Evolutionary conservation across 1,284 basidiomycete genomes (phyloP), one percentile per base, ranked within the genome.

Genomic region (Ceratobasidium sp.): DNA sequence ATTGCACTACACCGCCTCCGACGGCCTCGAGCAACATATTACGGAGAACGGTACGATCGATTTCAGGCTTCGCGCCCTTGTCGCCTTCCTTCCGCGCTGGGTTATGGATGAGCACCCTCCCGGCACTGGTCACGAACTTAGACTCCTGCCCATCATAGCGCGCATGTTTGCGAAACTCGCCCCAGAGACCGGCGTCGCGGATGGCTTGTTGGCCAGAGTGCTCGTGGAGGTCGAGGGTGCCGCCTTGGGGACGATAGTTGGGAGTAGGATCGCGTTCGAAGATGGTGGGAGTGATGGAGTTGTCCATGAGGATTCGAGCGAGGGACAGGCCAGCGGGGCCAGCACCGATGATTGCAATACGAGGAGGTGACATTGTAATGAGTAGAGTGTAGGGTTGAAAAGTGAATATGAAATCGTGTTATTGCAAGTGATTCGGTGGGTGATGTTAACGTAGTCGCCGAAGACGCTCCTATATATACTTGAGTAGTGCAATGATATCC

Each of bases 301-400:
- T 74, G 15, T 77, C 78, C 33, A 81, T 79, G 29, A 86, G 81
- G 47, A 83, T 80, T 14, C 81, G 79, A 27, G 84, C 83, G 27
- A 85, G 82, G 7, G 80, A 80, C 15, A 85, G 81, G 22, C 85
- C 85, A 1, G 80, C 79, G 1, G 83, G 83, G 15, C 84, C 85
- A 14, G 81, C 83, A 9, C 83, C 83, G 29, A 83, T 76, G 59
- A 84, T 82, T 7, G 81, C 80, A 54, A 81, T 76, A 29, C 56
- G 59, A 36, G 71, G 57, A 19, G 27, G 47, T n/a, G n/a, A n/a
- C n/a, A n/a, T n/a, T n/a, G n/a, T n/a, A n/a, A n/a, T n/a, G n/a
- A n/a, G n/a, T n/a, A n/a, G n/a, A n/a, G n/a, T n/a, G n/a, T n/a
- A n/a, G n/a, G n/a, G n/a, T n/a, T n/a, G n/a, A n/a, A n/a, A n/a